These are phyloP conservation scores for Cladophialophora immunda DNA, from an alignment of 2,329 filamentous ascomycete genomes.

Conservation along the genomic window DNA sequence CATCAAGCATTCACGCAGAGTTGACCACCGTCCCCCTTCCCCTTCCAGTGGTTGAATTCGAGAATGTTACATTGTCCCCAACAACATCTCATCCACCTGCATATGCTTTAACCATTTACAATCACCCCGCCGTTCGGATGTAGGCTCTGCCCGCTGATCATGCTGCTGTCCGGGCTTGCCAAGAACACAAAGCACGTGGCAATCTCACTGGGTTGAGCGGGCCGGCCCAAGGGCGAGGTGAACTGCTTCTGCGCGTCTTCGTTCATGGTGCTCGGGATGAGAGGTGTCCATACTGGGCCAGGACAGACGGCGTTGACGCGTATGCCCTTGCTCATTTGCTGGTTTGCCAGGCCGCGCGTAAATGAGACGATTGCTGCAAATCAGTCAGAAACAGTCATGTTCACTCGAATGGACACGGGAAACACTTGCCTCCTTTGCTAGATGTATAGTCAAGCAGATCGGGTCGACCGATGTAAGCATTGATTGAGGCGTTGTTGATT, in stretches of 20 bases:
- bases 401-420: not conserved
- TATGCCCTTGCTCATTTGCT: constrained; percentile 75
- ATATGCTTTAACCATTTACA: constrained; percentile 54
- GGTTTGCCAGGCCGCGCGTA: constrained; percentile 79
- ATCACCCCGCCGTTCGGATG: constrained; percentile 69
- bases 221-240: constrained; percentile 76
- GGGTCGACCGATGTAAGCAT: constrained; percentile 80
- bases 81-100: not conserved
- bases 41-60: not conserved
- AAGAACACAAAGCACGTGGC: constrained; percentile 84
- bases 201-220: constrained; percentile 82
- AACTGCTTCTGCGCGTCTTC: constrained; percentile 76
- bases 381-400: constrained; percentile 9
- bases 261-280: constrained; percentile 77
- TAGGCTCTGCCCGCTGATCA: constrained; percentile 76
- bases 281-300: constrained; percentile 80
- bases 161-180: constrained; percentile 76
- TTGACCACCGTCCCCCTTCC: not conserved
- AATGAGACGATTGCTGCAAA: constrained; percentile 76
- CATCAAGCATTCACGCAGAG: not conserved
- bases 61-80: not conserved
- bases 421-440: constrained; percentile 54
- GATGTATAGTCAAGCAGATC: constrained; percentile 85
- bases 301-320: constrained; percentile 80
- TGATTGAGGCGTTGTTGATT: constrained; percentile 87